phyloP scores from a whole-genome alignment of 2,329 filamentous ascomycete genomes.

The Aureobasidium sp. region DNA sequence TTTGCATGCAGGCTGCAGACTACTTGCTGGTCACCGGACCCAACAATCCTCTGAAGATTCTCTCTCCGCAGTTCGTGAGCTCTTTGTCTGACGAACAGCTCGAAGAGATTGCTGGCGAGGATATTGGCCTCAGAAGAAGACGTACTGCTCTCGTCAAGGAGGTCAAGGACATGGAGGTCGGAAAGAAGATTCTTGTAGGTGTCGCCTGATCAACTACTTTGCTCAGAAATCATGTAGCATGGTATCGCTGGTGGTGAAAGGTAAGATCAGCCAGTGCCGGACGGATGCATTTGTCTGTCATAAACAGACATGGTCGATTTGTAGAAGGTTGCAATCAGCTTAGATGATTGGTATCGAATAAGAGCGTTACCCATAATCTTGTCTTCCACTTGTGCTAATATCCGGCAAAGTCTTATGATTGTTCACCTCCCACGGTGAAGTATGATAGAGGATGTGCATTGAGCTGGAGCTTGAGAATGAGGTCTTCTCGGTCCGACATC shows the following conservation, averaged over 20 bases:
- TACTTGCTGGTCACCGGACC: conserved; percentile 47
- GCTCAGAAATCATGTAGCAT: neutral
- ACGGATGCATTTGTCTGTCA: neutral
- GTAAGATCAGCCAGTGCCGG: neutral
- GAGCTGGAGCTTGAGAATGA: neutral
- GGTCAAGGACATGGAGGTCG: conserved; percentile 31
- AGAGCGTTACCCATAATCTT: neutral
- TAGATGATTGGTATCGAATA: neutral
- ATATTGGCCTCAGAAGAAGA: conserved; percentile 34
- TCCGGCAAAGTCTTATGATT: neutral
- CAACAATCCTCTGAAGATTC: conserved; percentile 46
- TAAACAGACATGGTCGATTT: neutral
- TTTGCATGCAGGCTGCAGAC: conserved; percentile 53
- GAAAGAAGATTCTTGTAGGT: conserved; percentile 13
- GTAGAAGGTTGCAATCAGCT: neutral
- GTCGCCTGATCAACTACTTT: neutral
- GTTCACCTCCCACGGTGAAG: too few relatives aligned
- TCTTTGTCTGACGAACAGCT: conserved; percentile 44
- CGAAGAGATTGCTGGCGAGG: conserved; percentile 53
- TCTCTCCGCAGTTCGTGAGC: conserved; percentile 47
- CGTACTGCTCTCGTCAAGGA: conserved; percentile 42
- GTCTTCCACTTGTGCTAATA: neutral
- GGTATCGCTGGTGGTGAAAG: neutral
- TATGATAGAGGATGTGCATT: neutral
- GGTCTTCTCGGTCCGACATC: neutral